These are phyloP conservation scores for Metschnikowia rubicola DNA, from an alignment of 805 yeast genomes.

Conservation along the genomic window DNA sequence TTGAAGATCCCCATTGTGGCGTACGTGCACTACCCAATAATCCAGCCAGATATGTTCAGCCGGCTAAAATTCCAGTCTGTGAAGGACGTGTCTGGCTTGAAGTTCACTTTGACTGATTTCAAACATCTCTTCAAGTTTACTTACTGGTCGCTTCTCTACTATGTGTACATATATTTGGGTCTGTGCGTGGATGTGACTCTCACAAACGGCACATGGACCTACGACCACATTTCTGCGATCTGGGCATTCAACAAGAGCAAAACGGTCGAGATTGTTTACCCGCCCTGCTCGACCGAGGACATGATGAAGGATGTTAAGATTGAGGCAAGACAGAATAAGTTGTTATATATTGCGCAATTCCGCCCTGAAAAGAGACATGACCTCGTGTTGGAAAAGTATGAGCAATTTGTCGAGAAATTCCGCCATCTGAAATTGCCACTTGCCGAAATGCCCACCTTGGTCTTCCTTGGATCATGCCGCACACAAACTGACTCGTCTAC, in stretches of 20 bases:
- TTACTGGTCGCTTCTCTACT: constrained; percentile 73
- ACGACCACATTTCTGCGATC: constrained; percentile 60
- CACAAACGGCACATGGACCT: constrained; percentile 92
- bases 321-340: constrained; percentile 28
- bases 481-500: constrained; percentile 59
- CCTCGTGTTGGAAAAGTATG: constrained; percentile 62
- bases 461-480: constrained; percentile 84
- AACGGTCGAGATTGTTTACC: constrained; percentile 57
- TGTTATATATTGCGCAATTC: constrained; percentile 82
- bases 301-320: constrained; percentile 3
- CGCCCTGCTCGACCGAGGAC: constrained; percentile 82
- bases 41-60: constrained; percentile 81
- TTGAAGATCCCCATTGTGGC: constrained; percentile 74
- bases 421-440: constrained; percentile 18
- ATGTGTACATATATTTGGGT: constrained; percentile 64
- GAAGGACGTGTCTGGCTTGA: constrained; percentile 17
- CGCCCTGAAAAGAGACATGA: constrained; percentile 92
- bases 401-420: constrained; percentile 42
- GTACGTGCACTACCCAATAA: constrained; percentile 93
- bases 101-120: constrained; percentile 11
- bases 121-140: constrained; percentile 40
- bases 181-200: constrained; percentile 59
- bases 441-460: constrained; percentile 48
- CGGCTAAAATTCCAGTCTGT: constrained; percentile 42
- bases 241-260: constrained; percentile 52